A percentile compares a stretch with the other conserved stretches of the same genome.
Evolutionary conservation across 148 eudicot genomes (phyloP).

Genomic region (Cornus controversa): DNA sequence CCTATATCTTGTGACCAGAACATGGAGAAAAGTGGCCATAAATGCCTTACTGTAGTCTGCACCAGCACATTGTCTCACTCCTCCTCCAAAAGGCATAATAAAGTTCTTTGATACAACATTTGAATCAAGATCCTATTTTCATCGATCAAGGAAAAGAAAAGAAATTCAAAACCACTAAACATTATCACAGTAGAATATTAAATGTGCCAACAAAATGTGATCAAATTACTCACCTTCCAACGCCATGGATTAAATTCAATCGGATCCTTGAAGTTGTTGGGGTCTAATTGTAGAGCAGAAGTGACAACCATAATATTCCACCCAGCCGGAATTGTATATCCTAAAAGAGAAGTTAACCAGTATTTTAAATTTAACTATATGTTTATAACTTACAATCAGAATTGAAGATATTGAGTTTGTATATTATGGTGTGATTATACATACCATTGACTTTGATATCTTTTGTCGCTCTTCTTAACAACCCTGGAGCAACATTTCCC

Average conservation of each 20-base stretch:
- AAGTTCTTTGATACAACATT: constrained; percentile 17
- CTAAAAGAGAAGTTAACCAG: not conserved
- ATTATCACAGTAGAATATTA: too few species aligned
- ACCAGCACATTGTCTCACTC: constrained; percentile 36
- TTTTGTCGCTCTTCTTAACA: constrained; percentile 22
- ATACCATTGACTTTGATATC: constrained; percentile 31
- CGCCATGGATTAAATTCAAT: constrained; percentile 30
- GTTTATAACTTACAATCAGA: not conserved
- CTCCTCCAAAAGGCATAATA: constrained; percentile 30
- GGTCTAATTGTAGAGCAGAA: constrained; percentile 23
- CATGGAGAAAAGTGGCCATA: constrained; percentile 24
- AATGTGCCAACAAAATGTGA: not conserved
- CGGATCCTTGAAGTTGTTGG: constrained; percentile 24
- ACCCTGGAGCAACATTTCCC: constrained; percentile 27
- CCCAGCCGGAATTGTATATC: constrained; percentile 34
- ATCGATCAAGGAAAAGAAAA: too few species aligned
- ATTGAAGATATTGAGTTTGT: too few species aligned
- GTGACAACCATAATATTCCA: constrained; percentile 29
- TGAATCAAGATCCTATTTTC: constrained; percentile 16
- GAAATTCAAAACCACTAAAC: too few species aligned
- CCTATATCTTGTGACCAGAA: constrained; percentile 32
- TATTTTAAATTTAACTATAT: not conserved
- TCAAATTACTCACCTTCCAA: constrained; percentile 23
- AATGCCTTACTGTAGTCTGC: constrained; percentile 28
- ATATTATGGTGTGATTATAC: too few species aligned